These are phyloP conservation scores for Begonia masoniana DNA, from an alignment of 306 rosid genomes.

Conservation along the genomic window DNA sequence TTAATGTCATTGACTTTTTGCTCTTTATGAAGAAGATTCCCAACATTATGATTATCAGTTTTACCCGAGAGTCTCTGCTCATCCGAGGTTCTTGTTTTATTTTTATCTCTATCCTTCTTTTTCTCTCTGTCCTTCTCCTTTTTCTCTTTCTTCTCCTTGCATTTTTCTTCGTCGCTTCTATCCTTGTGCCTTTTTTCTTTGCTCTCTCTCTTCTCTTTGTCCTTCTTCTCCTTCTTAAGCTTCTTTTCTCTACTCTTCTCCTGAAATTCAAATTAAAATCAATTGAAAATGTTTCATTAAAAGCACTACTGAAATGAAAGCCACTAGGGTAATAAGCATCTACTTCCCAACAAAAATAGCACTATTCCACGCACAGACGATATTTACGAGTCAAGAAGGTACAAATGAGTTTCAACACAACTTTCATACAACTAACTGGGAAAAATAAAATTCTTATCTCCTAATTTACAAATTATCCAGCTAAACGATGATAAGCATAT, in stretches of 20 bases:
- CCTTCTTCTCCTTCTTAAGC: conserved; percentile 58
- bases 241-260: conserved; percentile 58
- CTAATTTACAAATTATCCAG: no score
- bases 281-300: neutral
- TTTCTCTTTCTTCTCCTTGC: conserved; percentile 61
- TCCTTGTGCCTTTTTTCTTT: conserved; percentile 58
- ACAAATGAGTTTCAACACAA: no score
- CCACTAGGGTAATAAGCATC: neutral
- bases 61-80: conserved; percentile 41
- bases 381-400: no score
- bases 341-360: neutral
- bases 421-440: no score
- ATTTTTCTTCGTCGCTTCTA: conserved; percentile 42
- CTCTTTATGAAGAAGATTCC: conserved; percentile 35
- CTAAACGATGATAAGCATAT: no score
- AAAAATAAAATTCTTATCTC: no score
- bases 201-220: conserved; percentile 49
- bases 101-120: conserved; percentile 47
- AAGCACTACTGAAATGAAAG: neutral
- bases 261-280: conserved; percentile 23
- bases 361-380: neutral
- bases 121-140: conserved; percentile 57
- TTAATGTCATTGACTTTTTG: conserved; percentile 22
- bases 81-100: conserved; percentile 29
- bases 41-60: conserved; percentile 24